A percentile compares a stretch with the other conserved stretches of the same genome.
Evolutionary conservation across 768 basidiomycete genomes (phyloP).

Genomic region (Kwoniella botswanensis): DNA sequence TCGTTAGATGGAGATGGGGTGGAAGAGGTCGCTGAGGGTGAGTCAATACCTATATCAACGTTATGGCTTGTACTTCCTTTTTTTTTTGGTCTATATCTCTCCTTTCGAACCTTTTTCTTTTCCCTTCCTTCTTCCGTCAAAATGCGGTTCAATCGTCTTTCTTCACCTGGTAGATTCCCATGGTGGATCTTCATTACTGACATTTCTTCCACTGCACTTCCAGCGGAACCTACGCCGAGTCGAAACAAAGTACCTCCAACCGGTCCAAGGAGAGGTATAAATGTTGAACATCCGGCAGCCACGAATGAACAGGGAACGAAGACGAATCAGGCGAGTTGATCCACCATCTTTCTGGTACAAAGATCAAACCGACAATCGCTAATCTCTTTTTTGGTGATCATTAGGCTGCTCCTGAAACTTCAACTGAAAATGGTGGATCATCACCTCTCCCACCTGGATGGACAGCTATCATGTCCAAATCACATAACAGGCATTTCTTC

Average conservation of each 20-base stretch:
- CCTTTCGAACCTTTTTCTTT: too few species aligned
- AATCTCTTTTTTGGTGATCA: too few species aligned
- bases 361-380: too few species aligned
- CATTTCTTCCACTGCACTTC: not conserved
- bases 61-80: too few species aligned
- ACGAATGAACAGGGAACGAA: not conserved
- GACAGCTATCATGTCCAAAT: slow-evolving; percentile 30
- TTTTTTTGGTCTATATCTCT: too few species aligned
- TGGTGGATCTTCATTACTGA: too few species aligned
- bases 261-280: slow-evolving; percentile 14
- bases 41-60: not conserved
- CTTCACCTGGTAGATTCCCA: not conserved
- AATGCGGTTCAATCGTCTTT: too few species aligned
- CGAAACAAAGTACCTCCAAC: slow-evolving; percentile 16
- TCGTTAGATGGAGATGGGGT: slow-evolving; percentile 24
- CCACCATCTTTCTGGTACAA: too few species aligned
- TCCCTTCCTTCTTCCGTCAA: too few species aligned
- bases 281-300: not conserved
- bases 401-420: not conserved
- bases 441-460: slow-evolving; percentile 28
- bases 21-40: slow-evolving; percentile 10
- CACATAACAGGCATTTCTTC: slow-evolving; percentile 25
- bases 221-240: not conserved
- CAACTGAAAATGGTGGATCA: slow-evolving; percentile 6
- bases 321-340: slow-evolving; percentile 22